phyloP scores from a whole-genome alignment of 2,329 filamentous ascomycete genomes.

The Trichoderma atroviride region DNA sequence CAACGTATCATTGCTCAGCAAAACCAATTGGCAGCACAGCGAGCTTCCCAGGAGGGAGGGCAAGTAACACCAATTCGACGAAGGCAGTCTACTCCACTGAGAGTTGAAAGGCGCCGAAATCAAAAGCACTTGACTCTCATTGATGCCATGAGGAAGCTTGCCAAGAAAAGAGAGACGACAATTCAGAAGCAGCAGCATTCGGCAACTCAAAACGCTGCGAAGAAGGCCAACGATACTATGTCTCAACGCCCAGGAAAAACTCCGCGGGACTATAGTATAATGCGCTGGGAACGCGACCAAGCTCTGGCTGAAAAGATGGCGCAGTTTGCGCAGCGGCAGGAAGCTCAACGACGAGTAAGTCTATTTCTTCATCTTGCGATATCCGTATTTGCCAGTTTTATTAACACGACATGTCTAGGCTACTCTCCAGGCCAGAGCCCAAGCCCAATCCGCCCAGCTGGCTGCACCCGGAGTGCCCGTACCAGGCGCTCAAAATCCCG shows the following conservation, averaged over 20 bases:
- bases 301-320: constrained; percentile 62
- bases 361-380: not conserved
- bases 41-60: constrained; percentile 48
- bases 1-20: constrained; percentile 58
- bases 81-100: constrained; percentile 74
- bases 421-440: constrained; percentile 51
- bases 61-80: constrained; percentile 53
- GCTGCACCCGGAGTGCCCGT: constrained; percentile 45
- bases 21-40: constrained; percentile 54
- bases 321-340: constrained; percentile 60
- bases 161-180: constrained; percentile 87
- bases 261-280: constrained; percentile 84
- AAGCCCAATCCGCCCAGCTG: constrained; percentile 50
- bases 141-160: constrained; percentile 92
- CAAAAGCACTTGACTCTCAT: constrained; percentile 86
- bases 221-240: constrained; percentile 73
- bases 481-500: constrained; percentile 36
- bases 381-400: constrained; percentile 21
- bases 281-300: constrained; percentile 86
- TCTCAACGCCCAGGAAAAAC: constrained; percentile 66
- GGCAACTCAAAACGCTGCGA: constrained; percentile 71
- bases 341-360: constrained; percentile 59
- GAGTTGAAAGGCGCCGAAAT: constrained; percentile 84
- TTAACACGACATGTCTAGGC: constrained; percentile 40
- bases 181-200: constrained; percentile 90